These are phyloP conservation scores for Colletotrichum sp. DNA, from an alignment of 2,329 filamentous ascomycete species.

Conservation along the genomic window DNA sequence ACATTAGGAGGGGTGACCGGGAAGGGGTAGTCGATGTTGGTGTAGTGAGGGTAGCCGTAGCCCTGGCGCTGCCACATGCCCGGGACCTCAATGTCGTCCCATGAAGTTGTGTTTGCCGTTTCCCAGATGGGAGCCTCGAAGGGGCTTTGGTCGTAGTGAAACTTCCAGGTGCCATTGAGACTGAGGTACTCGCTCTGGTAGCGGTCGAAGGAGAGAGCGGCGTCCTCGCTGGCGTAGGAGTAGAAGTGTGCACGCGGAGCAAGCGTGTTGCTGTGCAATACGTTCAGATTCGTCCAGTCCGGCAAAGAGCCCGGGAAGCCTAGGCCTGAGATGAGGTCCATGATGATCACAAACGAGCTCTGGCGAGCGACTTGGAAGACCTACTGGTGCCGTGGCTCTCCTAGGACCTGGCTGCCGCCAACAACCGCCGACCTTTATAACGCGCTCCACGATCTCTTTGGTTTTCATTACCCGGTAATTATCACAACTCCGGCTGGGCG, in stretches of 20 bases:
- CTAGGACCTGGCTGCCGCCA: background rate
- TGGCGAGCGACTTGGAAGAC: background rate
- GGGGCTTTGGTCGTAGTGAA: conserved; percentile 39
- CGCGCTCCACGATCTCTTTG: accelerated
- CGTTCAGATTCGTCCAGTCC: conserved; percentile 63
- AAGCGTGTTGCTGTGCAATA: conserved; percentile 62
- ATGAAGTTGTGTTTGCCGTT: conserved; percentile 28
- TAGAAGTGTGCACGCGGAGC: conserved; percentile 60
- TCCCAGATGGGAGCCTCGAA: conserved; percentile 27
- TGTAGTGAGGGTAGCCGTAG: conserved; percentile 70
- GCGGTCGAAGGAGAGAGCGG: conserved; percentile 49
- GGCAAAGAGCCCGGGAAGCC: conserved; percentile 32
- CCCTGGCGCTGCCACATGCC: conserved; percentile 72
- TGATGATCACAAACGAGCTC: background rate
- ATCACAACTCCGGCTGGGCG: background rate
- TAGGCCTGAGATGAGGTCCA: conserved; percentile 6
- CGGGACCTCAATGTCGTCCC: conserved; percentile 63
- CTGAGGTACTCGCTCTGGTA: conserved; percentile 36
- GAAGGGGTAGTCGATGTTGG: conserved; percentile 70
- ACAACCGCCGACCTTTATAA: background rate
- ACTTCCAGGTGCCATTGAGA: conserved; percentile 47
- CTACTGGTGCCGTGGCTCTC: background rate
- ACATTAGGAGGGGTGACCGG: conserved; percentile 70
- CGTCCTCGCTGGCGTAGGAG: conserved; percentile 48
- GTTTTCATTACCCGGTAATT: background rate